Percentiles rank a stretch among this genome's conserved stretches.
Evolutionary conservation across 306 rosid species (phyloP).

Genomic region (Acacia melanoxylon): DNA sequence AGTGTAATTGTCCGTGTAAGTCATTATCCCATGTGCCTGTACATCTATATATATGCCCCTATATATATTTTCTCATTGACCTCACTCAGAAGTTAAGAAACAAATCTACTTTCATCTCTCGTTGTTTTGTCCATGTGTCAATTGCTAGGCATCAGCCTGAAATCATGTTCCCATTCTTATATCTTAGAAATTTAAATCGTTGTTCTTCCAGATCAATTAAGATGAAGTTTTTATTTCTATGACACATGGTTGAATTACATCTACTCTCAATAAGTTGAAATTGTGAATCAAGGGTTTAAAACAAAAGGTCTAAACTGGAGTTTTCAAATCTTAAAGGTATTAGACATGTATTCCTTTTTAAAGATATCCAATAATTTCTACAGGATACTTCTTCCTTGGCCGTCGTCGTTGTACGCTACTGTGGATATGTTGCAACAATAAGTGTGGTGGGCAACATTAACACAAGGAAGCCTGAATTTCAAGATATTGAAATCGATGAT

Average conservation of each 20-base stretch:
- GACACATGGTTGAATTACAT: background rate
- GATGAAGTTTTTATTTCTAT: background rate
- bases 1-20: slow-evolving; percentile 84
- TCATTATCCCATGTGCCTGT: slow-evolving; percentile 6
- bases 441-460: slow-evolving; percentile 67
- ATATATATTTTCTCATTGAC: background rate
- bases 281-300: slow-evolving; percentile 1
- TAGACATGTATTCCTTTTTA: background rate
- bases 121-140: background rate
- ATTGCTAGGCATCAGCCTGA: background rate
- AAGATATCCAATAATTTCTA: slow-evolving; percentile 9
- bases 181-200: background rate
- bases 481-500: slow-evolving; percentile 70
- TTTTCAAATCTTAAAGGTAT: background rate
- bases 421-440: slow-evolving; percentile 86
- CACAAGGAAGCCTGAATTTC: slow-evolving; percentile 51
- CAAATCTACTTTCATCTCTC: background rate
- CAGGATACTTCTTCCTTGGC: slow-evolving; percentile 85
- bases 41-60: background rate
- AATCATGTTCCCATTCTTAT: background rate
- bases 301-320: background rate
- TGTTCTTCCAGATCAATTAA: background rate
- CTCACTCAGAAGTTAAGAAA: background rate
- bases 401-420: slow-evolving; percentile 64
- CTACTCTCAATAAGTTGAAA: background rate